Percentiles rank a stretch among this genome's conserved stretches.
Conservation (phyloP, 495 filamentous ascomycete species). For the Amniculicola lignicola region DNA sequence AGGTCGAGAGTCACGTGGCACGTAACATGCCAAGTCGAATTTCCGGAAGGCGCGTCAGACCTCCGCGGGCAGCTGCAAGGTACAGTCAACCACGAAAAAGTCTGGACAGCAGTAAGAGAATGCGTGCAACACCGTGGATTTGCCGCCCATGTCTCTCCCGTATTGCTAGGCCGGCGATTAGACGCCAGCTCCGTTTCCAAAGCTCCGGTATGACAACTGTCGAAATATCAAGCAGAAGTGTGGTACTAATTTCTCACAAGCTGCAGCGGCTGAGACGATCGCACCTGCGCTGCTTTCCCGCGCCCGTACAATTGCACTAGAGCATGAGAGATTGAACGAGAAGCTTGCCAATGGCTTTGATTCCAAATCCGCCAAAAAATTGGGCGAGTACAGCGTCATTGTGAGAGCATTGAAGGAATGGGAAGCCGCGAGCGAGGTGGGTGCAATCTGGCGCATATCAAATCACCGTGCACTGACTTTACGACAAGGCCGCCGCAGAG, state of each 20-base stretch:
- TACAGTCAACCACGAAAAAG: no score
- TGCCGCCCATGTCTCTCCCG: conserved; percentile 37
- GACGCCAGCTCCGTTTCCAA: conserved; percentile 24
- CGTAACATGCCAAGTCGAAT: conserved; percentile 5
- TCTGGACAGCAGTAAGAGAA: no score
- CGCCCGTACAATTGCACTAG: conserved; percentile 60
- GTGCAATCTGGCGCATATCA: background rate
- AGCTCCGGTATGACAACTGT: conserved; percentile 23
- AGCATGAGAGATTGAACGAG: conserved; percentile 63
- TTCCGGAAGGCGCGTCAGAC: conserved; percentile 3
- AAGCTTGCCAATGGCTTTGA: conserved; percentile 65
- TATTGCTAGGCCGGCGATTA: conserved; percentile 7
- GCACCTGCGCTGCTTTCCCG: conserved; percentile 61
- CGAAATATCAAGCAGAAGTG: no score
- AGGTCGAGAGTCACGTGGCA: background rate
- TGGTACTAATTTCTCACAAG: background rate
- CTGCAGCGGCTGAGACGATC: conserved; percentile 36
- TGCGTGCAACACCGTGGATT: conserved; percentile 41
- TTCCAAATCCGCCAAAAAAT: conserved; percentile 65
- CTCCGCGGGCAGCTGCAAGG: no score
- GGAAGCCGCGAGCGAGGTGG: conserved; percentile 54
- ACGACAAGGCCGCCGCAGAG: conserved; percentile 53
- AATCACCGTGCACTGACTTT: conserved; percentile 5
- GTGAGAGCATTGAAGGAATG: conserved; percentile 67
- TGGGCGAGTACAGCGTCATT: conserved; percentile 71